Conservation (phyloP, 2,329 filamentous ascomycete genomes). For the Chlorencoelia australis region DNA sequence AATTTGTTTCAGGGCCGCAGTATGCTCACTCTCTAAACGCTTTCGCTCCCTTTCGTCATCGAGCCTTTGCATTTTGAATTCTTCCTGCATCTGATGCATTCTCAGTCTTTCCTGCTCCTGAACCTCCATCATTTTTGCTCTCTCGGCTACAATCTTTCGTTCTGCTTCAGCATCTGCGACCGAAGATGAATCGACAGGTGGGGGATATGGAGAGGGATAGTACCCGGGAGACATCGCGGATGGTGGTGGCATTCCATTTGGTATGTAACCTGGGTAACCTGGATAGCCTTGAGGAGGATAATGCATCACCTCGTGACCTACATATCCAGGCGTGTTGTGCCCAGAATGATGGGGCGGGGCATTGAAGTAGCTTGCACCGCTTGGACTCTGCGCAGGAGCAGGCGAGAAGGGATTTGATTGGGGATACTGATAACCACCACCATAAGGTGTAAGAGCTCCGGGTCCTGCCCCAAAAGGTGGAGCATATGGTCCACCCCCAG, state of each 20-base stretch:
- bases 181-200: conserved; percentile 18
- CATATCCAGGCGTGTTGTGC: conserved; percentile 18
- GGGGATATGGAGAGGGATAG: conserved; percentile 18
- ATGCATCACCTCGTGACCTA: conserved; percentile 24
- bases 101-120: no score
- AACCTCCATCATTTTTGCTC: no score
- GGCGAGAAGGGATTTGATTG: conserved; percentile 24
- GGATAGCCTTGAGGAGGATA: conserved; percentile 23
- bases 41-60: no score
- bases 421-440: conserved; percentile 19
- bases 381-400: conserved; percentile 20
- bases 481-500: conserved; percentile 15
- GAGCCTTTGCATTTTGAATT: conserved; percentile 40
- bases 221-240: conserved; percentile 12
- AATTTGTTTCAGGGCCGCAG: conserved; percentile 33
- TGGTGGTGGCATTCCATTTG: conserved; percentile 10
- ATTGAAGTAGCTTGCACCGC: conserved; percentile 24
- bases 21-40: conserved; percentile 27
- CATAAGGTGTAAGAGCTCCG: conserved; percentile 25
- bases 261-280: conserved; percentile 16
- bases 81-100: conserved; percentile 51
- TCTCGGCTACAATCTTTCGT: conserved; percentile 49
- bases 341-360: conserved; percentile 28
- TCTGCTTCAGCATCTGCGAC: conserved; percentile 27
- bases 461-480: conserved; percentile 22